These are phyloP conservation scores for Parvularia atlantis DNA, from an alignment of 78 protist species.

Conservation along the genomic window DNA sequence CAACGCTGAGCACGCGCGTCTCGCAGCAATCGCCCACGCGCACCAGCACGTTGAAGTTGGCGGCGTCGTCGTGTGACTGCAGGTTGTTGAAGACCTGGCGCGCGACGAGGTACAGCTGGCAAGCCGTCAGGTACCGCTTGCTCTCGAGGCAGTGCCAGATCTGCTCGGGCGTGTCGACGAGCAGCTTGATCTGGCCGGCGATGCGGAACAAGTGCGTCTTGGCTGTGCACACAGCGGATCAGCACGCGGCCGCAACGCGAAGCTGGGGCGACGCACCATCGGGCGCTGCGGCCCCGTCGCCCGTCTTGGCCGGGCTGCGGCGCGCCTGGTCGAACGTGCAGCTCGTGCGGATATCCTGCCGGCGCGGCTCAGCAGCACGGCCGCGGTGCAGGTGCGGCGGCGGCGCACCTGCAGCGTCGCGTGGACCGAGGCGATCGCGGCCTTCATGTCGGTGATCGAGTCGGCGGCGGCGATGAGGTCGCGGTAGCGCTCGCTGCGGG, in stretches of 20 bases:
- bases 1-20: background rate
- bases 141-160: background rate
- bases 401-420: too few relatives aligned
- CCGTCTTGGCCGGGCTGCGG: too few relatives aligned
- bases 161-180: background rate
- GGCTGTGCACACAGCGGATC: too few relatives aligned
- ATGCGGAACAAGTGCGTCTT: background rate
- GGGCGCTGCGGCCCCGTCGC: too few relatives aligned
- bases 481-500: slow-evolving; percentile 5
- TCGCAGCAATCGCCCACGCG: background rate
- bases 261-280: too few relatives aligned
- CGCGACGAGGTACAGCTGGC: background rate
- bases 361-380: too few relatives aligned
- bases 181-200: background rate
- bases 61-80: background rate
- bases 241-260: too few relatives aligned
- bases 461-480: background rate
- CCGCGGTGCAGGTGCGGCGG: too few relatives aligned
- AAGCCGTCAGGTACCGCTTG: background rate
- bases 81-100: background rate
- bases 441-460: background rate
- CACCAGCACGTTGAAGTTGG: too few relatives aligned
- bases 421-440: too few relatives aligned
- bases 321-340: too few relatives aligned
- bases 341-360: too few relatives aligned